Evolutionary conservation across 1,139 yeast species (phyloP).

Genomic region (Blastobotrys illinoisensis): DNA sequence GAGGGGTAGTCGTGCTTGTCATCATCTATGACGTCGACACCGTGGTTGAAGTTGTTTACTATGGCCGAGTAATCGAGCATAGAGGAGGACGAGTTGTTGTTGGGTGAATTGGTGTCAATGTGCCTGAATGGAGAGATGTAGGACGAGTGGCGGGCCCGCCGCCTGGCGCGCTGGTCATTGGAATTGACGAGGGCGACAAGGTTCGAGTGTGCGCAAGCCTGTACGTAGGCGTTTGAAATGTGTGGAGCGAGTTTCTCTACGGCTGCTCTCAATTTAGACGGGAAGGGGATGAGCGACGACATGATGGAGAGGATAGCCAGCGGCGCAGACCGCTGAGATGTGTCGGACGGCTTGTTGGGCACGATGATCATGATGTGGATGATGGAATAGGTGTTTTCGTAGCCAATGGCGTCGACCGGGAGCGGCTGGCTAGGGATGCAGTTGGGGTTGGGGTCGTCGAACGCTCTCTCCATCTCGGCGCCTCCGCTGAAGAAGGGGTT

Average conservation of each 20-base stretch:
- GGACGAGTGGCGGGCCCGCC: not conserved
- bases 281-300: constrained; percentile 33
- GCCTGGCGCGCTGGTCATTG: not conserved
- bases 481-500: constrained; percentile 26
- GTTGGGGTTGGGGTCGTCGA: constrained; percentile 20
- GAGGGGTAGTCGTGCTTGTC: not conserved
- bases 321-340: constrained; percentile 24
- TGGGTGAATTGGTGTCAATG: not conserved
- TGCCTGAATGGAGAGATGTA: not conserved
- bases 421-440: constrained; percentile 4
- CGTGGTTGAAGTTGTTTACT: not conserved
- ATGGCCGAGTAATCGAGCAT: not conserved
- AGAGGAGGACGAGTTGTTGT: not conserved
- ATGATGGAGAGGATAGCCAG: constrained; percentile 32
- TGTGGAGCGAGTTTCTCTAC: constrained; percentile 30
- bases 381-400: constrained; percentile 31
- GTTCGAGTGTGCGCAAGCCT: constrained; percentile 30
- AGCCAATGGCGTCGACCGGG: constrained; percentile 26
- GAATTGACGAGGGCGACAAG: constrained; percentile 15
- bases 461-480: constrained; percentile 25
- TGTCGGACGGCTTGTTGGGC: constrained; percentile 14
- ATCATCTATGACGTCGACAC: not conserved
- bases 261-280: constrained; percentile 24
- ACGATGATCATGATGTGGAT: constrained; percentile 30
- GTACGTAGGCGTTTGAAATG: constrained; percentile 29